These are phyloP conservation scores for Urochloa ruziziensis DNA, from an alignment of 176 grass and related monocot genomes.

Conservation along the genomic window DNA sequence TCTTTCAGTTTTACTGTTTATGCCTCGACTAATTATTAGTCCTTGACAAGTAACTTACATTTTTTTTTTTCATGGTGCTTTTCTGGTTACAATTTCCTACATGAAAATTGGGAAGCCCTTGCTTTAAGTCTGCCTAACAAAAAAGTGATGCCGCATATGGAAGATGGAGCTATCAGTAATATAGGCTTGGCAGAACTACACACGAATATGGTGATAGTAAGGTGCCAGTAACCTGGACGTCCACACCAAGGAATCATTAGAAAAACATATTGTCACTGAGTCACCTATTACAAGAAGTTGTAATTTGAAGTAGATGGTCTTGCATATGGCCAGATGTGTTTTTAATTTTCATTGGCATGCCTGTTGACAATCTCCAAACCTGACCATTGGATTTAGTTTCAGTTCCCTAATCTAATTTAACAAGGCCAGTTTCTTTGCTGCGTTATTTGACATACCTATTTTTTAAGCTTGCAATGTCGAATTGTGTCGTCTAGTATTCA, in stretches of 20 bases:
- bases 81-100: background rate
- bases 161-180: background rate
- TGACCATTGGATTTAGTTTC: background rate
- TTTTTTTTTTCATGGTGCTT: background rate
- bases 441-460: background rate
- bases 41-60: too few relatives aligned
- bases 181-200: background rate
- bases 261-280: background rate
- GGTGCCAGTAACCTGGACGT: background rate
- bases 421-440: slow-evolving; percentile 3
- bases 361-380: background rate
- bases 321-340: background rate
- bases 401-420: background rate
- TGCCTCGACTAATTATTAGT: background rate
- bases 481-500: background rate
- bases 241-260: background rate
- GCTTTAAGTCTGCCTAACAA: background rate
- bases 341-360: background rate
- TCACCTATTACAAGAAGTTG: background rate
- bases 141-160: too few relatives aligned
- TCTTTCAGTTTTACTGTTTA: background rate
- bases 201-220: background rate
- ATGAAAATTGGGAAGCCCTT: background rate
- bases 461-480: background rate
- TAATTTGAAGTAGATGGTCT: background rate